A percentile compares a stretch with the other conserved stretches of the same genome.
Conservation (phyloP, 2,329 filamentous ascomycete species). For the Pyrenophora graminea region DNA sequence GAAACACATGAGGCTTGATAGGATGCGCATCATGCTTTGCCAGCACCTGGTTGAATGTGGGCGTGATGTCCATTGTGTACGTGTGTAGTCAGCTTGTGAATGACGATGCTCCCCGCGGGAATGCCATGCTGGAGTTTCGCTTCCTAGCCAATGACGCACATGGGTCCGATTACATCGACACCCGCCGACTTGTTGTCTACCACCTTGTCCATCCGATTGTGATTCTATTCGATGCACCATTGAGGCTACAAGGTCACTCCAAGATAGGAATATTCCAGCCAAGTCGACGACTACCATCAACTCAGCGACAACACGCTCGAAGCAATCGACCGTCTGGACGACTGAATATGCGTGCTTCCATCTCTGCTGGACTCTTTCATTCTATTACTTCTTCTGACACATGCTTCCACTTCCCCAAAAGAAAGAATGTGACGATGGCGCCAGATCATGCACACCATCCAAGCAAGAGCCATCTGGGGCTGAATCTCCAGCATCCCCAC, state of each 20-base stretch:
- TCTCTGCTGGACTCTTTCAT: no score
- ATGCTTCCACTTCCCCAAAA: no score
- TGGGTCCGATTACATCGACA: background rate
- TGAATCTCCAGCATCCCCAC: no score
- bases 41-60: constrained; percentile 70
- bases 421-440: no score
- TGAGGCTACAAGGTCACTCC: background rate
- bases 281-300: background rate
- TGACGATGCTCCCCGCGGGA: constrained; percentile 36
- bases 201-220: background rate
- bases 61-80: constrained; percentile 63
- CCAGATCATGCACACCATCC: no score
- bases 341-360: no score
- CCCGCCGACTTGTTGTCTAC: background rate
- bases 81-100: constrained; percentile 18
- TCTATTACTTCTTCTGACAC: no score
- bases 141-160: constrained; percentile 24
- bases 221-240: no score
- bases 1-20: constrained; percentile 51
- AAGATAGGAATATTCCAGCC: background rate
- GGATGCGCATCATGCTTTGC: constrained; percentile 61
- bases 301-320: background rate
- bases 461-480: no score
- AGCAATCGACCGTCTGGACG: background rate
- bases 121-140: constrained; percentile 24